phyloP scores from a whole-genome alignment of 371 early-diverging fungal species.

The Mucor piriformis region DNA sequence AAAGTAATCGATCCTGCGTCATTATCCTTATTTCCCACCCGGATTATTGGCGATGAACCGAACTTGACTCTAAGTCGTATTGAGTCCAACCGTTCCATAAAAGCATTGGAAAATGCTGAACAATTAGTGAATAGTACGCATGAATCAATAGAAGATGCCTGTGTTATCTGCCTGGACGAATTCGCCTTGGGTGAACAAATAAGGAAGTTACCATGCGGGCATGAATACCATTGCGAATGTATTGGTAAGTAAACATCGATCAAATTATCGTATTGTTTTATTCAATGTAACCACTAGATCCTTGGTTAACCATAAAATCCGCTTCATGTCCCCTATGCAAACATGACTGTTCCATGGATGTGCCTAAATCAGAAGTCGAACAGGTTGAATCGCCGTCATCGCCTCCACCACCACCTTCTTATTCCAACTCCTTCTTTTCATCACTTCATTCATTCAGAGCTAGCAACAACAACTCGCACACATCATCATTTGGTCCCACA shows the following conservation, averaged over 20 bases:
- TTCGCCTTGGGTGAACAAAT: constrained; percentile 66
- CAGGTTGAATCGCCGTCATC: neutral
- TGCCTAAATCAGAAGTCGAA: constrained; percentile 16
- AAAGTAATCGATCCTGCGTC: constrained; percentile 34
- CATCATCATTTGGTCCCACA: constrained; percentile 47
- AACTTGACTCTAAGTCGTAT: constrained; percentile 1
- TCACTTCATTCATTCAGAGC: constrained; percentile 19
- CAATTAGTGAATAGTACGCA: constrained; percentile 2
- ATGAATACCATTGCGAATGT: constrained; percentile 84
- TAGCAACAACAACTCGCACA: constrained; percentile 14
- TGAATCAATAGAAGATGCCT: constrained; percentile 34
- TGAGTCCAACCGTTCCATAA: constrained; percentile 27
- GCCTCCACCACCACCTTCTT: constrained; percentile 15
- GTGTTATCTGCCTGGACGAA: constrained; percentile 83
- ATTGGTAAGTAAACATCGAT: constrained; percentile 59
- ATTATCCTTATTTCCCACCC: constrained; percentile 38
- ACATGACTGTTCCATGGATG: constrained; percentile 47
- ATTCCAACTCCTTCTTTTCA: constrained; percentile 21
- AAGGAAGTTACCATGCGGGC: constrained; percentile 73
- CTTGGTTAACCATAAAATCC: constrained; percentile 60
- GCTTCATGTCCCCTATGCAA: constrained; percentile 62
- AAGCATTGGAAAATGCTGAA: constrained; percentile 41
- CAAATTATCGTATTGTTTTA: neutral
- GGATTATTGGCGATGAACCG: constrained; percentile 37
- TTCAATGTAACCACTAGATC: constrained; percentile 31